Conservation (phyloP, 345 rosid genomes). For the Acer yangbiense region DNA sequence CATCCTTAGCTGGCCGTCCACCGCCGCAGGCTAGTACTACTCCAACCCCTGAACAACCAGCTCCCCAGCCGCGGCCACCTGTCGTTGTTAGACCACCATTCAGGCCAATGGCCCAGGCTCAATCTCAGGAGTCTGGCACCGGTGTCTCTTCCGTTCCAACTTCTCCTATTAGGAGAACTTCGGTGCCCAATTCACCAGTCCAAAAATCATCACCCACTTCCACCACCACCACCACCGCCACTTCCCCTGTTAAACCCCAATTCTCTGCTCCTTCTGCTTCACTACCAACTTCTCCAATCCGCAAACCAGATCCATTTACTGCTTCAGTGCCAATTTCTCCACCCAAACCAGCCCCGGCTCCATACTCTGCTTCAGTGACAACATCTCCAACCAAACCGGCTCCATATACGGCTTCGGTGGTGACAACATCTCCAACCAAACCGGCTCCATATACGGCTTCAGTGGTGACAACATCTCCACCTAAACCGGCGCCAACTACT, state of each 20-base stretch:
- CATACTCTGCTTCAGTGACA: background rate
- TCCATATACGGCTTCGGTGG: background rate
- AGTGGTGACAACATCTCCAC: background rate
- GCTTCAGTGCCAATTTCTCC: constrained; percentile 28
- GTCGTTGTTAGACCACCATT: constrained; percentile 31
- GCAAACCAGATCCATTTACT: constrained; percentile 1
- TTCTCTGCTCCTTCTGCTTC: constrained; percentile 18
- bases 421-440: background rate
- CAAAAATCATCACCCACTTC: constrained; percentile 21
- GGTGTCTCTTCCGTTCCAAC: constrained; percentile 30
- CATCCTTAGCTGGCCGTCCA: constrained; percentile 42
- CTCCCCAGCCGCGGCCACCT: constrained; percentile 39
- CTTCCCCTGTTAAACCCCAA: constrained; percentile 17
- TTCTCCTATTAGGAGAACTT: constrained; percentile 23
- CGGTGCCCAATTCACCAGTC: constrained; percentile 41
- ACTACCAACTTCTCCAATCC: constrained; percentile 28
- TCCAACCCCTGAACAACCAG: constrained; percentile 35
- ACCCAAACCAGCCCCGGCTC: constrained; percentile 2
- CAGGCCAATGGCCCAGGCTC: constrained; percentile 35
- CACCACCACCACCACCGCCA: background rate
- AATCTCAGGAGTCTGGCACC: constrained; percentile 26
- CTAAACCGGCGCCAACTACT: background rate
- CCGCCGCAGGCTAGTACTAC: constrained; percentile 9
- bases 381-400: constrained; percentile 14
- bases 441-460: background rate